Percentiles rank a stretch among this genome's conserved stretches.
Conservation (phyloP, 805 yeast genomes). For the Zygoascus biomembranicola region DNA sequence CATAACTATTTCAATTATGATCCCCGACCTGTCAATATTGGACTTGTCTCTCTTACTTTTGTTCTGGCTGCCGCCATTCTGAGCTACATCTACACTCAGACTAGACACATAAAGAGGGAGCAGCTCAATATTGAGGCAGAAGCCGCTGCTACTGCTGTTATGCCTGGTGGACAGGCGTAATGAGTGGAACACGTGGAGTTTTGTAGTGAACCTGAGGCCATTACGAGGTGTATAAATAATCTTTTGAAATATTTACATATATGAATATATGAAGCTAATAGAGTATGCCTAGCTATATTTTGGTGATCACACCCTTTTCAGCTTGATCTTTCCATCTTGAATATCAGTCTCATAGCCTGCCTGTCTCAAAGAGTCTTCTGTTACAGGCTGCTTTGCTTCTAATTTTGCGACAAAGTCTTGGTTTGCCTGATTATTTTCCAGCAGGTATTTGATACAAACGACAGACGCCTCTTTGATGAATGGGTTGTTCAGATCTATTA, state of each 20-base stretch:
- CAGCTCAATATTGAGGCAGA: slow-evolving; percentile 57
- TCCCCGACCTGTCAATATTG: slow-evolving; percentile 68
- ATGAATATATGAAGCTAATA: too few relatives aligned
- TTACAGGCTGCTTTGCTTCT: slow-evolving; percentile 64
- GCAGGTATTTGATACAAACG: slow-evolving; percentile 61
- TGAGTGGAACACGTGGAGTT: neutral
- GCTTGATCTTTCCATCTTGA: slow-evolving; percentile 57
- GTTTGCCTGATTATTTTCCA: slow-evolving; percentile 57
- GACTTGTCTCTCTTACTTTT: slow-evolving; percentile 41
- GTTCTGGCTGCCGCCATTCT: slow-evolving; percentile 23
- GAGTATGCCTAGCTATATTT: too few relatives aligned
- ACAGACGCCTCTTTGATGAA: slow-evolving; percentile 70
- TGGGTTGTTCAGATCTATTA: slow-evolving; percentile 83
- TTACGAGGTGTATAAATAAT: neutral
- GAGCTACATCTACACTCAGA: slow-evolving; percentile 29
- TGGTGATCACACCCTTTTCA: slow-evolving; percentile 29
- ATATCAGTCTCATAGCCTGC: slow-evolving; percentile 76
- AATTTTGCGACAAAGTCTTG: slow-evolving; percentile 68
- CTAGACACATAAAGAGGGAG: slow-evolving; percentile 38
- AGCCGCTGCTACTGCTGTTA: slow-evolving; percentile 37
- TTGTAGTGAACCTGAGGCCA: too few relatives aligned
- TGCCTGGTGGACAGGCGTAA: slow-evolving; percentile 21
- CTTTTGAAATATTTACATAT: too few relatives aligned
- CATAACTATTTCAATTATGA: slow-evolving; percentile 60
- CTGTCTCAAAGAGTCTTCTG: slow-evolving; percentile 50